A percentile compares a stretch with the other conserved stretches of the same genome.
These are phyloP conservation scores for Lepidopterella palustris DNA, from an alignment of 495 filamentous ascomycete genomes.

Conservation along the genomic window DNA sequence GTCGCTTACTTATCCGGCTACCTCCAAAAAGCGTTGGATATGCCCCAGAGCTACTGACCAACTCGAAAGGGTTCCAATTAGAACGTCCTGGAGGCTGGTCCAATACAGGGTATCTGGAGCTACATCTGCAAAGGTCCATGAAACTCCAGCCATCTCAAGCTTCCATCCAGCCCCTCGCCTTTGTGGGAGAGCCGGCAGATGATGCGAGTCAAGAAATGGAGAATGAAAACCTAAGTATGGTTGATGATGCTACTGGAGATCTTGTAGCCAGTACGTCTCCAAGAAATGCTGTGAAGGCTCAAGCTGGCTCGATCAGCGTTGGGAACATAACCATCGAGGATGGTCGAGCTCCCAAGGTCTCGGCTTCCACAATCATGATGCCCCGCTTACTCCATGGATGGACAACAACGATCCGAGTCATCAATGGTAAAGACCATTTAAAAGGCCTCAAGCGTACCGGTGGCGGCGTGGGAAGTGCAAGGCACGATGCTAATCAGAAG, in stretches of 20 bases:
- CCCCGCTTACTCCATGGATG: constrained; percentile 20
- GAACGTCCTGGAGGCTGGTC: constrained; percentile 54
- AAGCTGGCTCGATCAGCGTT: neutral
- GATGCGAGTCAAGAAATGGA: no score
- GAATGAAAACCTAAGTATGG: no score
- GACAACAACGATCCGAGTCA: constrained; percentile 41
- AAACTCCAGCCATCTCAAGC: neutral
- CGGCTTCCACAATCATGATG: neutral
- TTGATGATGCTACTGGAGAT: neutral
- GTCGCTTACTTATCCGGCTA: constrained; percentile 51
- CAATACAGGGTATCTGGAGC: constrained; percentile 57
- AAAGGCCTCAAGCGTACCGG: constrained; percentile 64
- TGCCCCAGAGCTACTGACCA: constrained; percentile 27
- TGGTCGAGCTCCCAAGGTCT: neutral
- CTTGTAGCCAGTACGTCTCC: neutral
- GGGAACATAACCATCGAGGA: neutral
- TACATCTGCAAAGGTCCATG: constrained; percentile 36
- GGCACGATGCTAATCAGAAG: constrained; percentile 63
- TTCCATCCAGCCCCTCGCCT: neutral
- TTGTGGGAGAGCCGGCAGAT: no score
- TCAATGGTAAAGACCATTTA: constrained; percentile 65
- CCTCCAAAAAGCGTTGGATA: constrained; percentile 38
- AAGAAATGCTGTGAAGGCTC: neutral
- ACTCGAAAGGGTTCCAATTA: constrained; percentile 23
- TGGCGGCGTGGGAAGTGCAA: constrained; percentile 69